Base-by-base conservation (phyloP, 225 moss, liverwort and hornwort species). In the Neckera pumila region DNA sequence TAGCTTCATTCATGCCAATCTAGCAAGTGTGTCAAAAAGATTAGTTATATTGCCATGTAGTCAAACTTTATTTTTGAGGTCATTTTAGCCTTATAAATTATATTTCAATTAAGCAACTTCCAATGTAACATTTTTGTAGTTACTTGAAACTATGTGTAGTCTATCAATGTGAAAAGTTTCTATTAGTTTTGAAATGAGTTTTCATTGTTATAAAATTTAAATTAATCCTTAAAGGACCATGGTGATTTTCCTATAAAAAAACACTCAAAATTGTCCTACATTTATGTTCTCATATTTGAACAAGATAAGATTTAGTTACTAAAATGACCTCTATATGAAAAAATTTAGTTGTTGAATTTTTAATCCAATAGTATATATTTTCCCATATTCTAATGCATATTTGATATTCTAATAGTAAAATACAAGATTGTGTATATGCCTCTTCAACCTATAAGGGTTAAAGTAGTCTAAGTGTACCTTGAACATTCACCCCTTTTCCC, bases 291-390 rank as follows among this genome's bases (percentile, higher is more conserved):
- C 4, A 2, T 40, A 70, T 40, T 38, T 70, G 8, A 40, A 25
- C 4, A 40, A 25, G 8, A 40, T 70, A 4, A 40, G 25, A 7
- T 13, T 70, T 25, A 38, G 7, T n/a, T 38, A 67, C 4, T 22
- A n/a, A 22, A 67, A 12, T 67, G n/a, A 67, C 7, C 22, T n/a
- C 4, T 0, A 12, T 1, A 67, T n/a, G 7, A 12, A 67, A 11
- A 38, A n/a, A 0, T 0, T n/a, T n/a, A 21, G 12, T 67, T 67
- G n/a, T 7, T n/a, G 21, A n/a, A 21, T 66, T 67, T 64, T 66
- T 21, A n/a, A 67, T 22, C 3, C 4, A 67, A 22, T 0, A 0
- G 0, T 21, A 2, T 12, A 67, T 67, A 2, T 7, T 13, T 67
- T 38, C 7, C 12, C 4, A 38, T 38, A 38, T 38, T 38, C 23